phyloP scores from a whole-genome alignment of 2,329 filamentous ascomycete genomes.

The Pyrenochaeta sp. region DNA sequence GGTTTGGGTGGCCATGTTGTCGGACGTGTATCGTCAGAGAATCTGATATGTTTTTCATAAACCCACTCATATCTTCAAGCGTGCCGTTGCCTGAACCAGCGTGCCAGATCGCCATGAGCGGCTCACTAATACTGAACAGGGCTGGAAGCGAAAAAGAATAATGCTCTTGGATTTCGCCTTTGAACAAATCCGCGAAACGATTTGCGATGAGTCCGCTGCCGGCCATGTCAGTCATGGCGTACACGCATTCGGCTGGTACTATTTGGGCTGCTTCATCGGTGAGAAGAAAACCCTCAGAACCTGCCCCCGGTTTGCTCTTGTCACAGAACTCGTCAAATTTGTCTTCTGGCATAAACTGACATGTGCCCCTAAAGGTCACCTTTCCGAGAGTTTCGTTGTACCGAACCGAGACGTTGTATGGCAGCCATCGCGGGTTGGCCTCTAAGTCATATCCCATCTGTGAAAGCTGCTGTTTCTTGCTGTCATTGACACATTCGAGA shows the following conservation, averaged over 20 bases:
- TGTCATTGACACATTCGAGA: conserved; percentile 2
- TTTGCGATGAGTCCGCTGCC: neutral
- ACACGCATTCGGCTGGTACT: conserved; percentile 6
- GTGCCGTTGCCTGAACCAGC: conserved; percentile 16
- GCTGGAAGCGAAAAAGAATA: neutral
- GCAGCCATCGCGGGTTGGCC: conserved; percentile 2
- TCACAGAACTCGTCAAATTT: neutral
- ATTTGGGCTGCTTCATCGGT: neutral
- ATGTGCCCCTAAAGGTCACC: neutral
- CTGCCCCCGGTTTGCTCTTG: neutral
- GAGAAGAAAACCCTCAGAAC: neutral
- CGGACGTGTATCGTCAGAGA: conserved; percentile 10
- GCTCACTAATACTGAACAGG: neutral
- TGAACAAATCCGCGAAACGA: neutral
- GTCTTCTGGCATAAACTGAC: neutral
- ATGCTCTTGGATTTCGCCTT: neutral
- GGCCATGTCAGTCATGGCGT: neutral
- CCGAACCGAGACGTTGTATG: neutral
- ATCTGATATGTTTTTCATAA: conserved; percentile 13
- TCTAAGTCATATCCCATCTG: conserved; percentile 4
- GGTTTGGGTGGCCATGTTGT: neutral
- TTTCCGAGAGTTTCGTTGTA: neutral
- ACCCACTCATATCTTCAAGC: conserved; percentile 8
- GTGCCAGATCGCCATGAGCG: conserved; percentile 9
- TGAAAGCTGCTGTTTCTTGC: neutral